phyloP scores from a whole-genome alignment of 2,329 filamentous ascomycete genomes.

The Calonectria pteridis region DNA sequence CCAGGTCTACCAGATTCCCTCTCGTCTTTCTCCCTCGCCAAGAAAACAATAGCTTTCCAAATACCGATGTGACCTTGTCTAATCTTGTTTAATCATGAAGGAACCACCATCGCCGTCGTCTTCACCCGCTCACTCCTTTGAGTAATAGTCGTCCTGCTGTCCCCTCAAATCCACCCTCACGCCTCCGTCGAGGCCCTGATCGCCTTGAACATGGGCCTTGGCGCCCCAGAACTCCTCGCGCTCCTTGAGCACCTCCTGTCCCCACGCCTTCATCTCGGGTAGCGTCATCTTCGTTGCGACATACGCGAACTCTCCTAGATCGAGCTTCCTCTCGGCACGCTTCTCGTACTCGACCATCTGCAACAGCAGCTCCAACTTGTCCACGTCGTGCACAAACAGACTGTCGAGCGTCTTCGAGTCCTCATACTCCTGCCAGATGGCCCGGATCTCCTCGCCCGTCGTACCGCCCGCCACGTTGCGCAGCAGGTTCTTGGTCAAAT shows the following conservation, averaged over 20 bases:
- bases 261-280: conserved; percentile 86
- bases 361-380: conserved; percentile 94
- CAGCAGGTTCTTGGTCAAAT: conserved; percentile 80
- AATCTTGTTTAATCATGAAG: neutral
- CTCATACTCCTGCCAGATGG: conserved; percentile 96
- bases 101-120: neutral
- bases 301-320: conserved; percentile 88
- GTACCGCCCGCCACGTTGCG: conserved; percentile 79
- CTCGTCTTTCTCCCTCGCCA: neutral
- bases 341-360: conserved; percentile 99
- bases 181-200: conserved; percentile 54
- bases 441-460: conserved; percentile 78
- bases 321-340: conserved; percentile 71
- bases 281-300: conserved; percentile 81
- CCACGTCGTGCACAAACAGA: conserved; percentile 93
- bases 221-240: conserved; percentile 78
- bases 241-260: conserved; percentile 80
- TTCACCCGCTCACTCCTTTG: conserved; percentile 35
- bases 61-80: neutral
- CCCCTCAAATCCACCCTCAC: conserved; percentile 52
- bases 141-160: conserved; percentile 66
- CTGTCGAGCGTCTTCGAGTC: conserved; percentile 86
- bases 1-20: conserved; percentile 27
- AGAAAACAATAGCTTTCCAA: neutral
- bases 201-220: conserved; percentile 61